Evolutionary conservation across 2,329 filamentous ascomycete genomes (phyloP).

Genomic region (Cladosporium austrohemisphaericum): DNA sequence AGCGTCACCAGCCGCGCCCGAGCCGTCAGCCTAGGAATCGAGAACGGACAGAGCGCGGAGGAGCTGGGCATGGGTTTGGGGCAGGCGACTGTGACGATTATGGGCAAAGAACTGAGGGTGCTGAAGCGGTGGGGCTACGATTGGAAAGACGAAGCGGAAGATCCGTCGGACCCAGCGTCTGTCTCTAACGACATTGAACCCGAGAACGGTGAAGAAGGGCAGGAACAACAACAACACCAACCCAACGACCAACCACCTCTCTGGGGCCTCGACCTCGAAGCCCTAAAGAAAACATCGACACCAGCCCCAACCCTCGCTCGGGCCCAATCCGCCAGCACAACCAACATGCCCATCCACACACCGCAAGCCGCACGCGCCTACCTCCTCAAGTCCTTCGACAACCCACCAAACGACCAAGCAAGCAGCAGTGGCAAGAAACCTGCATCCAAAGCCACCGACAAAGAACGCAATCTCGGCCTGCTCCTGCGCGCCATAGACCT

Average conservation of each 20-base stretch:
- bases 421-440: slow-evolving; percentile 46
- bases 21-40: slow-evolving; percentile 70
- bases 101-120: slow-evolving; percentile 70
- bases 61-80: slow-evolving; percentile 71
- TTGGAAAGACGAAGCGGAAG: slow-evolving; percentile 29
- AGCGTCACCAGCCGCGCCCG: slow-evolving; percentile 76
- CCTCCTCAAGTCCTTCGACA: slow-evolving; percentile 57
- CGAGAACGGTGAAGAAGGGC: slow-evolving; percentile 18
- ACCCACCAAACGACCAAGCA: slow-evolving; percentile 31
- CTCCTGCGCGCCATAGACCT: slow-evolving; percentile 69
- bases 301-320: slow-evolving; percentile 21
- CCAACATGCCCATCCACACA: slow-evolving; percentile 66
- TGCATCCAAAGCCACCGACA: slow-evolving; percentile 56
- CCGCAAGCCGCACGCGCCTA: slow-evolving; percentile 65
- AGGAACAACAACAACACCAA: too few relatives aligned
- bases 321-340: slow-evolving; percentile 27
- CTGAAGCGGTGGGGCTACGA: slow-evolving; percentile 72
- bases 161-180: too few relatives aligned
- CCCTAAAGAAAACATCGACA: slow-evolving; percentile 43
- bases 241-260: too few relatives aligned
- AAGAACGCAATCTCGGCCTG: slow-evolving; percentile 64
- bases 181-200: neutral
- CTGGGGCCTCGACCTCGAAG: slow-evolving; percentile 58
- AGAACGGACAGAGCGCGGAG: slow-evolving; percentile 61
- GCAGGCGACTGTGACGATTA: slow-evolving; percentile 67